These are phyloP conservation scores for Lipomyces spencermartinsiae DNA, from an alignment of 805 yeast species.

Conservation along the genomic window DNA sequence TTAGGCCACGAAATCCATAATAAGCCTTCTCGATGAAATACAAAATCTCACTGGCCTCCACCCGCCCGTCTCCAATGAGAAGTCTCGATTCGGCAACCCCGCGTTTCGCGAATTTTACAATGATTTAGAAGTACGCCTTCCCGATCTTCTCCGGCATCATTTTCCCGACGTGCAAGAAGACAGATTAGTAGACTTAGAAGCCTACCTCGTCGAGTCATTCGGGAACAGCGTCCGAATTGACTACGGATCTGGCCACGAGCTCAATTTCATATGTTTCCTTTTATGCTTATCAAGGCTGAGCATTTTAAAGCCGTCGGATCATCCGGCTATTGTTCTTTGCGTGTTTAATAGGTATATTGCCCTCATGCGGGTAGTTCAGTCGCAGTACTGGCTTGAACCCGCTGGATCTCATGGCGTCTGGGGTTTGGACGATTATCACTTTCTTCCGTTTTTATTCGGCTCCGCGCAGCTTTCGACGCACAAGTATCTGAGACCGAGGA, in stretches of 20 bases:
- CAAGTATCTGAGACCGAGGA: slow-evolving; percentile 75
- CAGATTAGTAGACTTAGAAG: slow-evolving; percentile 52
- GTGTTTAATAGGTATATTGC: slow-evolving; percentile 71
- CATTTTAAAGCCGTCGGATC: slow-evolving; percentile 24
- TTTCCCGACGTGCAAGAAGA: slow-evolving; percentile 26
- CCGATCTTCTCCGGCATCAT: not conserved
- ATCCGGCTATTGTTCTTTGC: slow-evolving; percentile 60
- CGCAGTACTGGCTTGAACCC: slow-evolving; percentile 84
- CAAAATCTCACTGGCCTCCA: slow-evolving; percentile 54
- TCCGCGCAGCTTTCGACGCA: slow-evolving; percentile 74
- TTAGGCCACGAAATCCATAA: not conserved
- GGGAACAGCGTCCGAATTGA: slow-evolving; percentile 88
- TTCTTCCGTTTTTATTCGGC: slow-evolving; percentile 85
- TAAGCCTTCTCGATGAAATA: slow-evolving; percentile 56
- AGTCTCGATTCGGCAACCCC: slow-evolving; percentile 86
- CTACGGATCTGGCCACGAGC: slow-evolving; percentile 97
- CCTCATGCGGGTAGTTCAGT: slow-evolving; percentile 77
- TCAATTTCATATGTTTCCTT: slow-evolving; percentile 76
- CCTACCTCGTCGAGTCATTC: slow-evolving; percentile 75
- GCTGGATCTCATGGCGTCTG: slow-evolving; percentile 99
- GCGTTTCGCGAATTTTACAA: slow-evolving; percentile 88
- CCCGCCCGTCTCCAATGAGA: slow-evolving; percentile 72
- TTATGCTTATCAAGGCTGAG: slow-evolving; percentile 52
- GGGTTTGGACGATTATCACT: slow-evolving; percentile 98
- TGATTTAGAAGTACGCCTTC: slow-evolving; percentile 49